These are phyloP conservation scores for Colletotrichum orchidophilum DNA, from an alignment of 2,329 filamentous ascomycete species.

Conservation along the genomic window DNA sequence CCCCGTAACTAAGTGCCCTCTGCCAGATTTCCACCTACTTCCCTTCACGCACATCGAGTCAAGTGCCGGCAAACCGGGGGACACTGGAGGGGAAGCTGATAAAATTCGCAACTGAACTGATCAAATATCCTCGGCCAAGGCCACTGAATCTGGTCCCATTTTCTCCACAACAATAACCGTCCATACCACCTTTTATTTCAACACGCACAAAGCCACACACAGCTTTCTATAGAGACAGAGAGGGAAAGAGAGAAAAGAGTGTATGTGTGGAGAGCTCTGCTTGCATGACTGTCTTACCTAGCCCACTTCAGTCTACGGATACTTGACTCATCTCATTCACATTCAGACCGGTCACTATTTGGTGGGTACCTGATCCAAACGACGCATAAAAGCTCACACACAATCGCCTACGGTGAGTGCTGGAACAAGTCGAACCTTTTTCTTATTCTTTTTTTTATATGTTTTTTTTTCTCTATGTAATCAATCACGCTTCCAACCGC, in stretches of 20 bases:
- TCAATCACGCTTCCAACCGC: not conserved
- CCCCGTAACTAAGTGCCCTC: too few species aligned
- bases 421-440: not conserved
- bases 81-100: not conserved
- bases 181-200: not conserved
- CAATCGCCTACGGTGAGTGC: not conserved
- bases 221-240: not conserved
- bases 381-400: not conserved
- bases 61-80: not conserved
- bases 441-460: too few species aligned
- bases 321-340: not conserved
- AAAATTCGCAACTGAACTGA: not conserved
- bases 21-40: not conserved
- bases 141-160: not conserved
- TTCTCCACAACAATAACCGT: not conserved
- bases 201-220: not conserved
- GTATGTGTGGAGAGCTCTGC: not conserved
- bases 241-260: not conserved
- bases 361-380: not conserved
- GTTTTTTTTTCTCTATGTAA: too few species aligned
- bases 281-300: not conserved
- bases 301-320: not conserved
- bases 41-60: not conserved
- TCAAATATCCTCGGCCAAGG: not conserved
- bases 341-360: not conserved